These are phyloP conservation scores for Chamaecyparis obtusa DNA, from an alignment of 75 land plant genomes.

Conservation along the genomic window DNA sequence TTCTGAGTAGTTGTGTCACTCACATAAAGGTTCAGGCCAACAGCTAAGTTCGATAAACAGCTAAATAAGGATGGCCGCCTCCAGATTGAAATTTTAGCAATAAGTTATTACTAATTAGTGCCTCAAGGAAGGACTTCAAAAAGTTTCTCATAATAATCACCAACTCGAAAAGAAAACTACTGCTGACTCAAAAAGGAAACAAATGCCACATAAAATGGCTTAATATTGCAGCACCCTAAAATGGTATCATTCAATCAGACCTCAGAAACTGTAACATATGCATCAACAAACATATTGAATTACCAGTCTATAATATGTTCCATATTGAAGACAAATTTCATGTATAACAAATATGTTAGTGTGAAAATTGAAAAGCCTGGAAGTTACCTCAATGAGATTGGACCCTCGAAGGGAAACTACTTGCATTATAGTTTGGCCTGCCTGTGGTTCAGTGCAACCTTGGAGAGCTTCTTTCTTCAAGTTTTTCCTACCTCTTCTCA, in stretches of 20 bases:
- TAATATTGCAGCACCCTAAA: not conserved
- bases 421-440: conserved; percentile 67
- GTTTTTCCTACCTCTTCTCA: conserved; percentile 84
- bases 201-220: not conserved
- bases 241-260: not conserved
- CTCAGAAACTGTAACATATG: not conserved
- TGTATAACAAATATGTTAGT: not conserved
- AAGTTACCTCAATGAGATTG: conserved; percentile 77
- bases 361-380: not conserved
- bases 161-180: not conserved
- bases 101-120: not conserved
- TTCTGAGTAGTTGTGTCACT: not conserved
- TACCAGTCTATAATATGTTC: not conserved
- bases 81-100: not conserved
- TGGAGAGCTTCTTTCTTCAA: conserved; percentile 50
- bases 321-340: not conserved
- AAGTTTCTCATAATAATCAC: not conserved
- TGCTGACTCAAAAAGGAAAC: not conserved
- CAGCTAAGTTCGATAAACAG: not conserved
- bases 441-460: conserved; percentile 33
- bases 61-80: not conserved
- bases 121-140: not conserved
- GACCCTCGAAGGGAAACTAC: conserved; percentile 84
- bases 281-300: not conserved
- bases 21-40: not conserved